Evolutionary conservation across 2,329 filamentous ascomycete species (phyloP).

Genomic region (Byssochlamys sp.): DNA sequence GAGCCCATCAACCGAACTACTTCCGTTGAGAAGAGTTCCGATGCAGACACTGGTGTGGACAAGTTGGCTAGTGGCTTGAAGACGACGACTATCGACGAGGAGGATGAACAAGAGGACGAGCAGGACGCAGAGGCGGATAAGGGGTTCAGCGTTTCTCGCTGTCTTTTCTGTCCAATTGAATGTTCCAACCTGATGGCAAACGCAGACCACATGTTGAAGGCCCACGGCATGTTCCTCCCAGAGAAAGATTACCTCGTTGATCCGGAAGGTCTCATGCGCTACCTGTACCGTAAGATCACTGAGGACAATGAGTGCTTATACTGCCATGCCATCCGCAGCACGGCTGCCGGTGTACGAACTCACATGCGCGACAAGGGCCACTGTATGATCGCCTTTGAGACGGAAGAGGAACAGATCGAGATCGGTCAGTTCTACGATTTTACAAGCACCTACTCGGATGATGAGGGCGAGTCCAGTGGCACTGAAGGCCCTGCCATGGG

Average conservation of each 20-base stretch:
- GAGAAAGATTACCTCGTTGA: conserved; percentile 77
- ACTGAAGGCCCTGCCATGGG: conserved; percentile 43
- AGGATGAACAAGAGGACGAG: conserved; percentile 41
- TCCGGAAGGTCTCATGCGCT: conserved; percentile 66
- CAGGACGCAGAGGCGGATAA: conserved; percentile 28
- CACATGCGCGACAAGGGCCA: conserved; percentile 97
- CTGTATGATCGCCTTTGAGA: conserved; percentile 88
- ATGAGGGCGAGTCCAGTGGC: conserved; percentile 41
- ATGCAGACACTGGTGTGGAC: conserved; percentile 65
- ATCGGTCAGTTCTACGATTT: conserved; percentile 98
- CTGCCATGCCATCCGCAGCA: conserved; percentile 74
- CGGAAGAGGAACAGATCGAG: conserved; percentile 80
- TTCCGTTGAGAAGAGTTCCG: conserved; percentile 46
- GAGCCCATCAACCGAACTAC: conserved; percentile 53
- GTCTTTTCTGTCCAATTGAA: conserved; percentile 85
- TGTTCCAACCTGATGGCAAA: conserved; percentile 69
- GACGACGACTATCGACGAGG: conserved; percentile 48
- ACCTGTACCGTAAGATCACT: conserved; percentile 70
- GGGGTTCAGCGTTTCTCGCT: conserved; percentile 47
- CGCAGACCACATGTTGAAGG: conserved; percentile 77
- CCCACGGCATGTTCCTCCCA: conserved; percentile 92
- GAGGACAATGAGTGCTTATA: conserved; percentile 76
- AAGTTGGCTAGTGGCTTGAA: conserved; percentile 70
- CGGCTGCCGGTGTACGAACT: conserved; percentile 71
- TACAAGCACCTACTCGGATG: conserved; percentile 85